These are phyloP conservation scores for Flaveria floridana DNA, from an alignment of 140 eudicot genomes.

Conservation along the genomic window DNA sequence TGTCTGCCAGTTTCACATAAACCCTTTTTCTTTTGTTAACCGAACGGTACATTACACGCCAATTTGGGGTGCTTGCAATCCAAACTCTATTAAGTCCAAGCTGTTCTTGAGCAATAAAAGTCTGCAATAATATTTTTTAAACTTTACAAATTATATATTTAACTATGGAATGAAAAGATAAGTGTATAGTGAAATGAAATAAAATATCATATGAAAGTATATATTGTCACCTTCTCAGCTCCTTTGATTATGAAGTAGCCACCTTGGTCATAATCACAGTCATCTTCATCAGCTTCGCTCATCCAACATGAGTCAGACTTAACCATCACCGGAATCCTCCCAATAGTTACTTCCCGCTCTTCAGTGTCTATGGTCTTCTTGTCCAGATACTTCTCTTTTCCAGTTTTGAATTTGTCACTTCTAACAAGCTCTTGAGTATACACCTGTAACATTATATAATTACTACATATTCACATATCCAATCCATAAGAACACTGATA, in stretches of 20 bases:
- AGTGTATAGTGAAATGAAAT: not conserved
- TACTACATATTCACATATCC: slow-evolving; percentile 7
- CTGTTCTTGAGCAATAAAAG: slow-evolving; percentile 92
- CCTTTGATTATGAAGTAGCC: slow-evolving; percentile 94
- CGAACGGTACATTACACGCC: slow-evolving; percentile 63
- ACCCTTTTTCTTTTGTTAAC: slow-evolving; percentile 57
- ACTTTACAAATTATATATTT: slow-evolving; percentile 9
- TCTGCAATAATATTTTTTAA: slow-evolving; percentile 44
- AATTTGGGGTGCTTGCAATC: slow-evolving; percentile 52
- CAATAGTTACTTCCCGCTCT: slow-evolving; percentile 44
- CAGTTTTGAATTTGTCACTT: slow-evolving; percentile 91
- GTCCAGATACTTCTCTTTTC: slow-evolving; percentile 54
- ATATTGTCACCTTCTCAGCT: slow-evolving; percentile 83
- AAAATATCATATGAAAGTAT: not conserved
- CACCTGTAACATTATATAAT: slow-evolving; percentile 46
- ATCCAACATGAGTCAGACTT: slow-evolving; percentile 89
- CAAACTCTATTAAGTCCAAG: slow-evolving; percentile 68
- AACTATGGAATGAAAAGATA: not conserved
- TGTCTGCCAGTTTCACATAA: slow-evolving; percentile 55
- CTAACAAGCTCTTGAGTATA: slow-evolving; percentile 57
- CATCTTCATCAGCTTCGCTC: slow-evolving; percentile 53
- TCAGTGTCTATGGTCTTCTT: slow-evolving; percentile 41
- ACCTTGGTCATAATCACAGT: slow-evolving; percentile 90
- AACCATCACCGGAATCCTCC: slow-evolving; percentile 90
- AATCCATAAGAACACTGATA: slow-evolving; percentile 4